Percentiles rank a stretch among this genome's conserved stretches.
Conservation (phyloP, 768 basidiomycete species). For the Mycena haematopus region DNA sequence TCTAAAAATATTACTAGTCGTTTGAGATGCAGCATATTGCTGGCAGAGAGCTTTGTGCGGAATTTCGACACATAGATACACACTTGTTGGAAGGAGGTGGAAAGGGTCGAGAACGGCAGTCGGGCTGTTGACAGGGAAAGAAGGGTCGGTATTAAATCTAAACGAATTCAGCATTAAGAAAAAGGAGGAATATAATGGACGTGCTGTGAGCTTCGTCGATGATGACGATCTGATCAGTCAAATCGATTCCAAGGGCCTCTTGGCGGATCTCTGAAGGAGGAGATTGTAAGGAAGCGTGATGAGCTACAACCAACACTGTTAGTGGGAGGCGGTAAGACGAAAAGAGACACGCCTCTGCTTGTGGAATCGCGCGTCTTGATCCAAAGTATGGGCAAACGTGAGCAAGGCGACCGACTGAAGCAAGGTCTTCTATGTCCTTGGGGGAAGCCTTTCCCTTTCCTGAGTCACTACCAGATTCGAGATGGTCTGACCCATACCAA, state of each 20-base stretch:
- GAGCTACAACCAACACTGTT: slow-evolving; percentile 53
- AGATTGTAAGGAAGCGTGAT: slow-evolving; percentile 96
- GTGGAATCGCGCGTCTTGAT: slow-evolving; percentile 83
- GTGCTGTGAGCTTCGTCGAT: slow-evolving; percentile 97
- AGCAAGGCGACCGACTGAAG: slow-evolving; percentile 67
- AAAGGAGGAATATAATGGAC: slow-evolving; percentile 37
- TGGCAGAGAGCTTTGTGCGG: slow-evolving; percentile 72
- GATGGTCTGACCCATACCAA: slow-evolving; percentile 54
- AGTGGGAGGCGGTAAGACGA: not conserved
- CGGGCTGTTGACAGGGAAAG: slow-evolving; percentile 82
- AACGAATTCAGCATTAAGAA: not conserved
- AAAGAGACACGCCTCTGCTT: slow-evolving; percentile 73
- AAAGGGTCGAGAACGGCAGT: slow-evolving; percentile 62
- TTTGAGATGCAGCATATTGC: slow-evolving; percentile 80
- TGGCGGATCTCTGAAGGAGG: slow-evolving; percentile 78
- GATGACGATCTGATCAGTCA: slow-evolving; percentile 84
- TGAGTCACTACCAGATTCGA: not conserved
- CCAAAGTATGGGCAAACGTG: slow-evolving; percentile 94
- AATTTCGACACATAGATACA: slow-evolving; percentile 80
- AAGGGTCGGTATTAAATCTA: slow-evolving; percentile 89
- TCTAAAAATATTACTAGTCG: slow-evolving; percentile 78
- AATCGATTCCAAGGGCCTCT: slow-evolving; percentile 89
- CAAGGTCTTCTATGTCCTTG: slow-evolving; percentile 95
- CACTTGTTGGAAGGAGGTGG: slow-evolving; percentile 75
- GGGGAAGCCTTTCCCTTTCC: slow-evolving; percentile 68